Evolutionary conservation across 208 protist species (phyloP).

Genomic region (Trypanosoma congolense): DNA sequence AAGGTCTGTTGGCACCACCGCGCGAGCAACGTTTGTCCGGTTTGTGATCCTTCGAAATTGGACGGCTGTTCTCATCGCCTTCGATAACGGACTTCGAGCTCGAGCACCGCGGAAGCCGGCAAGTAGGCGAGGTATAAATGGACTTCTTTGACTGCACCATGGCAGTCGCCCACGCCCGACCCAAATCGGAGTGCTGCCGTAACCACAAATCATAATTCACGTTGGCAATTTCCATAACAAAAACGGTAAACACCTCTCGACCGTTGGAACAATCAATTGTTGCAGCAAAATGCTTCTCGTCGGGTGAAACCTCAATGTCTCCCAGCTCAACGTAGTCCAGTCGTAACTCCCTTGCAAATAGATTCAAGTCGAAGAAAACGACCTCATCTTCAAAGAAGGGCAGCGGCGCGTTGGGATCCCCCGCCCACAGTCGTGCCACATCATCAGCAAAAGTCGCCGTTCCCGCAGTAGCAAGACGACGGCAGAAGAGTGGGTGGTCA

Average conservation of each 20-base stretch:
- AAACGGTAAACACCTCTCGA: conserved; percentile 52
- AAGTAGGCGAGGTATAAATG: conserved; percentile 31
- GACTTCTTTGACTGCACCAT: conserved; percentile 28
- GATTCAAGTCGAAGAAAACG: conserved; percentile 65
- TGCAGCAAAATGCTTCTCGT: conserved; percentile 38
- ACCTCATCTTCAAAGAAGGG: conserved; percentile 57
- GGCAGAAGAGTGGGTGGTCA: conserved; percentile 53
- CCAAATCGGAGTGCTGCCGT: conserved; percentile 20
- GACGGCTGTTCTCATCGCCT: not conserved
- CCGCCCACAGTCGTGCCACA: conserved; percentile 24
- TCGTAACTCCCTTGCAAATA: conserved; percentile 42
- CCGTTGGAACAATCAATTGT: conserved; percentile 66
- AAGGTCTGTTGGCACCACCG: no score
- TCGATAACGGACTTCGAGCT: conserved; percentile 3
- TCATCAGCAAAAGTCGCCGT: conserved; percentile 48
- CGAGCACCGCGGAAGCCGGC: not conserved
- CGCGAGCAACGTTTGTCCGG: no score
- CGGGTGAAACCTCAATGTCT: conserved; percentile 55
- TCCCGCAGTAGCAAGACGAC: conserved; percentile 29
- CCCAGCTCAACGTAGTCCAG: conserved; percentile 50
- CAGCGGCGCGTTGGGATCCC: conserved; percentile 29
- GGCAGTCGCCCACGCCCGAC: conserved; percentile 31
- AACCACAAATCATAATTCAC: conserved; percentile 54
- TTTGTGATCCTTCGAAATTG: not conserved
- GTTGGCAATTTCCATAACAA: conserved; percentile 44